Evolutionary conservation across 345 rosid genomes (phyloP).

Genomic region (Brassica cretica): DNA sequence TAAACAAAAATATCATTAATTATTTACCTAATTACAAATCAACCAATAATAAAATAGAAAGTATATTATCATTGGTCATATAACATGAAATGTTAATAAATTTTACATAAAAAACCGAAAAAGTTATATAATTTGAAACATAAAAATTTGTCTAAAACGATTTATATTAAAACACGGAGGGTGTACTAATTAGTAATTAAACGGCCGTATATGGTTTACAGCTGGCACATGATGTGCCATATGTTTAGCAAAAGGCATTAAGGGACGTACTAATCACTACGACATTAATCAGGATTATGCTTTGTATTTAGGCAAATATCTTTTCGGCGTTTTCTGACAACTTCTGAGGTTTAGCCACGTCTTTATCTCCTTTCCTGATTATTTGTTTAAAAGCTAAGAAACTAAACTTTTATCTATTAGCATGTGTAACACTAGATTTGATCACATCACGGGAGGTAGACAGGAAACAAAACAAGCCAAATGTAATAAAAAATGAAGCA

Average conservation of each 20-base stretch:
- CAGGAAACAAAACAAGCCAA: constrained; percentile 9
- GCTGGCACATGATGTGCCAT: constrained; percentile 34
- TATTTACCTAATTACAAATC: too few species aligned
- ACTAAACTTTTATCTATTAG: neutral
- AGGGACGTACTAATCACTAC: constrained; percentile 23
- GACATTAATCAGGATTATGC: constrained; percentile 32
- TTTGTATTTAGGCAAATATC: constrained; percentile 33
- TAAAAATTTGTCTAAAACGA: too few species aligned
- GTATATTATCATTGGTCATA: too few species aligned
- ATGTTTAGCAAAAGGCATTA: constrained; percentile 6
- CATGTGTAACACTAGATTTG: constrained; percentile 22
- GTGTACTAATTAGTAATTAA: too few species aligned
- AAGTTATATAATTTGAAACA: too few species aligned
- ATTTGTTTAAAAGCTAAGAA: constrained; percentile 1
- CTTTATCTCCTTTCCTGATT: constrained; percentile 1
- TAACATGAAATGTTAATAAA: too few species aligned
- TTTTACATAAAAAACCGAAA: too few species aligned
- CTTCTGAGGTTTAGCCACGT: constrained; percentile 35
- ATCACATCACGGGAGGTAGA: constrained; percentile 17
- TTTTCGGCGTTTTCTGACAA: constrained; percentile 27
- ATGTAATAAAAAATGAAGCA: neutral
- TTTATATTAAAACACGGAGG: too few species aligned
- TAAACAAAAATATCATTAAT: too few species aligned
- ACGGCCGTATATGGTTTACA: constrained; percentile 28
- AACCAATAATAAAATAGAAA: too few species aligned